These are phyloP conservation scores for Thuidium tamariscinum DNA, from an alignment of 225 moss, liverwort and hornwort genomes.

Conservation along the genomic window DNA sequence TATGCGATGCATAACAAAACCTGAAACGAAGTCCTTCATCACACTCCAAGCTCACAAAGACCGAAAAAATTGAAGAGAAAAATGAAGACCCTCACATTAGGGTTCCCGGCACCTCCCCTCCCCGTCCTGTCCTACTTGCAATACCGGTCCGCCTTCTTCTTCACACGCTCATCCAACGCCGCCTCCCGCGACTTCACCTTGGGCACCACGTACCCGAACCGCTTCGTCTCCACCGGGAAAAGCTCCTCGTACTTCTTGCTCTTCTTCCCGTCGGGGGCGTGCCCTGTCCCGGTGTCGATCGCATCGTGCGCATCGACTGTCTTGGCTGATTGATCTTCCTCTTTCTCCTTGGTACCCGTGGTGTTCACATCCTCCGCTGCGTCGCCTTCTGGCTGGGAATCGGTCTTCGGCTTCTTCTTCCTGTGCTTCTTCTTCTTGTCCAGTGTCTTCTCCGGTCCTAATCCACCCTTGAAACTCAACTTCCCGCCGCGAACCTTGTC, in stretches of 20 bases:
- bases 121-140: conserved; percentile 51
- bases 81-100: neutral
- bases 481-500: conserved; percentile 43
- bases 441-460: conserved; percentile 31
- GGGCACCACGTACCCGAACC: conserved; percentile 81
- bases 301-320: conserved; percentile 3
- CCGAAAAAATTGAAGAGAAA: neutral
- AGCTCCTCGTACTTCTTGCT: conserved; percentile 99
- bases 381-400: neutral
- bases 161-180: conserved; percentile 85
- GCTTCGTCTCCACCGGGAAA: conserved; percentile 83
- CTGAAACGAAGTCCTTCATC: neutral
- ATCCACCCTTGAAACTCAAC: conserved; percentile 35
- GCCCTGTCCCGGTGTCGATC: conserved; percentile 84
- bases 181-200: conserved; percentile 56
- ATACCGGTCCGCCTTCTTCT: conserved; percentile 96
- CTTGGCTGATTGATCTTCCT: neutral
- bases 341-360: neutral
- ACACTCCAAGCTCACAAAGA: neutral
- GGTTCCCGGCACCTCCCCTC: neutral
- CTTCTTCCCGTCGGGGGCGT: conserved; percentile 99
- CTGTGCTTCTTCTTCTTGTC: conserved; percentile 28
- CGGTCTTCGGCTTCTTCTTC: conserved; percentile 17
- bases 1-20: neutral
- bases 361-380: conserved; percentile 6